Conservation (phyloP, 164 flowering plant species). For the Vitis riparia region DNA sequence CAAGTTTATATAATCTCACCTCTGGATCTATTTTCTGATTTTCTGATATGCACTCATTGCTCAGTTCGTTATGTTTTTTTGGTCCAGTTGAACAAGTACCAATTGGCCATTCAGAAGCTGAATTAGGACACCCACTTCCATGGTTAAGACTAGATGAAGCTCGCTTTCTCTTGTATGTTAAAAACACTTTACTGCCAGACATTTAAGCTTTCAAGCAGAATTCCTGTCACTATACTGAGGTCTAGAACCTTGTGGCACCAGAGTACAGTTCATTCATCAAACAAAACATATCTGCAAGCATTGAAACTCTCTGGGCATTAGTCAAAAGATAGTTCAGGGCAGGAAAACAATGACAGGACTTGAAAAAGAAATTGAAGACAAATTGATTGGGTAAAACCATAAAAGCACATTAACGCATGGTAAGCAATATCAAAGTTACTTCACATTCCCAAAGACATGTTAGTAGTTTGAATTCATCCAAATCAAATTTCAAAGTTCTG, state of each 20-base stretch:
- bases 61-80: constrained; percentile 8
- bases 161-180: constrained; percentile 30
- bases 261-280: not conserved
- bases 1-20: constrained; percentile 13
- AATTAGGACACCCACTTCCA: not conserved
- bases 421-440: too few species aligned
- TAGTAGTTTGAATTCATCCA: too few species aligned
- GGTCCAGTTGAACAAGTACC: constrained; percentile 1
- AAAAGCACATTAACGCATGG: too few species aligned
- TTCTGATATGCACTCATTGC: constrained; percentile 9
- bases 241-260: not conserved
- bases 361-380: too few species aligned
- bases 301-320: too few species aligned
- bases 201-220: constrained; percentile 21
- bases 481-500: too few species aligned
- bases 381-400: too few species aligned
- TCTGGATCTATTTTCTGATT: constrained; percentile 9
- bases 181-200: constrained; percentile 21
- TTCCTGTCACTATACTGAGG: too few species aligned
- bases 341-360: too few species aligned
- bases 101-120: not conserved
- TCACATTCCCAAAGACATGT: too few species aligned
- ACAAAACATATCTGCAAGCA: constrained; percentile 1
- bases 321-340: too few species aligned
- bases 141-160: constrained; percentile 5